These are phyloP conservation scores for Crucibulum laeve DNA, from an alignment of 768 basidiomycete species.

Conservation along the genomic window DNA sequence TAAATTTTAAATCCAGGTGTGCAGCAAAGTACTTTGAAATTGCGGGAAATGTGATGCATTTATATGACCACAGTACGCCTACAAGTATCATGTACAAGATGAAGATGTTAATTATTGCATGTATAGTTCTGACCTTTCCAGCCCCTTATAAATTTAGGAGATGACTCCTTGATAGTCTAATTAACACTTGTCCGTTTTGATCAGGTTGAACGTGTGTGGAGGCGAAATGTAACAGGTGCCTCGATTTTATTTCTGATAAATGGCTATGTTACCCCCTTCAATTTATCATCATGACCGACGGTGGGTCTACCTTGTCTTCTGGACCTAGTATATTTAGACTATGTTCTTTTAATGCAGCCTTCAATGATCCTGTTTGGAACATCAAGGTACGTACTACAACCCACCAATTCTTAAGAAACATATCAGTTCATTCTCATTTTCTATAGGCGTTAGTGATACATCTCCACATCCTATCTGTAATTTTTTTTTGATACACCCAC, in stretches of 20 bases:
- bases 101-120: neutral
- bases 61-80: conserved; percentile 16
- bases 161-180: neutral
- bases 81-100: no score
- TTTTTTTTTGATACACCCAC: neutral
- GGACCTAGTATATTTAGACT: neutral
- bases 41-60: conserved; percentile 13
- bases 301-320: neutral
- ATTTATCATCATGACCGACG: neutral
- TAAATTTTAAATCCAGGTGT: no score
- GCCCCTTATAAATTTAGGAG: no score
- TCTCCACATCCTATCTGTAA: neutral
- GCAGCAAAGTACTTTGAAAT: conserved; percentile 17
- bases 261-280: conserved; percentile 4
- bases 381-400: neutral
- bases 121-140: neutral
- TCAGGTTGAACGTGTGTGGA: conserved; percentile 5
- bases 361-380: neutral
- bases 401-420: no score
- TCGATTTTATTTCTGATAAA: conserved; percentile 3
- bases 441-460: neutral
- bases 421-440: neutral
- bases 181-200: neutral
- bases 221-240: conserved; percentile 1
- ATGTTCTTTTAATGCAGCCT: neutral